Evolutionary conservation across 169 alveolate species (phyloP).

Genomic region (Babesia ovata): DNA sequence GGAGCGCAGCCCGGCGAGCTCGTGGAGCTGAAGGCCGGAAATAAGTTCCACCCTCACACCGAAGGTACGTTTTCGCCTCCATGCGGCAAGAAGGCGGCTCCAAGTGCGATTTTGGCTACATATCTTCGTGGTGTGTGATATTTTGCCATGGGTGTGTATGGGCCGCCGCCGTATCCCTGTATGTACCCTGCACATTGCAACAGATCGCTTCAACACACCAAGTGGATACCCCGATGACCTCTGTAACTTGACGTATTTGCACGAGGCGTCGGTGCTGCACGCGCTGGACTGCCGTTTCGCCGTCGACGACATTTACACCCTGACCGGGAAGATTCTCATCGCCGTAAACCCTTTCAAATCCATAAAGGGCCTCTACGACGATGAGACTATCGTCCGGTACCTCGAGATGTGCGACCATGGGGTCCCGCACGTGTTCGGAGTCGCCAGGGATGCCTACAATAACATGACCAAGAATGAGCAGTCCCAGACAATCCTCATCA

Average conservation of each 20-base stretch:
- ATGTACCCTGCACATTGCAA: background rate
- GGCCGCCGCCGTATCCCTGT: background rate
- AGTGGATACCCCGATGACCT: conserved; percentile 84
- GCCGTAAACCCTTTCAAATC: conserved; percentile 96
- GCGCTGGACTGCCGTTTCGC: conserved; percentile 89
- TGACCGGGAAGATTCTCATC: conserved; percentile 95
- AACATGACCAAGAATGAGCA: conserved; percentile 86
- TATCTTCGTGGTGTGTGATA: background rate
- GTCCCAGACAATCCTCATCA: conserved; percentile 92
- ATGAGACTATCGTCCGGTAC: conserved; percentile 57
- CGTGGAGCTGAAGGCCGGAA: conserved; percentile 34
- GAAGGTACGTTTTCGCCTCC: conserved; percentile 25
- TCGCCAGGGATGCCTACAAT: conserved; percentile 92
- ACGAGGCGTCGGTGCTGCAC: conserved; percentile 92
- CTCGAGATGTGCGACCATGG: conserved; percentile 64
- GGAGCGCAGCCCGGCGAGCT: conserved; percentile 25
- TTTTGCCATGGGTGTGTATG: background rate
- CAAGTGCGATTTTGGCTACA: too few species aligned
- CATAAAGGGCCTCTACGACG: conserved; percentile 73
- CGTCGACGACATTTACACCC: conserved; percentile 91
- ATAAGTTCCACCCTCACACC: conserved; percentile 60
- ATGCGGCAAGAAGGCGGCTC: too few species aligned
- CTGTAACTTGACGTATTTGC: conserved; percentile 86
- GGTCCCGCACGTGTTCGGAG: conserved; percentile 92
- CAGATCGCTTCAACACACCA: conserved; percentile 36